phyloP scores from a whole-genome alignment of 495 filamentous ascomycete genomes.

The Penicillium turbatum region DNA sequence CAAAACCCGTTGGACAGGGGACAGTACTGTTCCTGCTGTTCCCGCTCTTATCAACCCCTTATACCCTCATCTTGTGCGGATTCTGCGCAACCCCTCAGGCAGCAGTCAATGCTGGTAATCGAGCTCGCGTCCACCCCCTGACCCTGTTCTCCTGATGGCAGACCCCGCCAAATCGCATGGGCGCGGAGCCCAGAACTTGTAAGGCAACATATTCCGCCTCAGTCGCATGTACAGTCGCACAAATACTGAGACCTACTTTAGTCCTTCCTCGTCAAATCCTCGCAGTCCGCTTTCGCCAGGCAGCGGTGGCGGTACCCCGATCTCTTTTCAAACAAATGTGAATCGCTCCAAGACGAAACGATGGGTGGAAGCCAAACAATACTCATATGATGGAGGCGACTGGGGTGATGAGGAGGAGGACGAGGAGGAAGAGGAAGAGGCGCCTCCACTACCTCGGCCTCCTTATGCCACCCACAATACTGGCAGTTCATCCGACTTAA shows the following conservation, averaged over 20 bases:
- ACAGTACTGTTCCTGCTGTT: not conserved
- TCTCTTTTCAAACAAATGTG: slow-evolving; percentile 73
- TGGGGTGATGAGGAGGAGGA: slow-evolving; percentile 87
- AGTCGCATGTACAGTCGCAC: slow-evolving; percentile 6
- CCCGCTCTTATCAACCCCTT: not conserved
- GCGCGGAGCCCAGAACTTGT: slow-evolving; percentile 25
- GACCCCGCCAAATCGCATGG: slow-evolving; percentile 24
- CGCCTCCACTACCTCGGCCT: slow-evolving; percentile 43
- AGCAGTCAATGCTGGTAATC: slow-evolving; percentile 18
- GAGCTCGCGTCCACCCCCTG: slow-evolving; percentile 4
- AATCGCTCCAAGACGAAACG: slow-evolving; percentile 88
- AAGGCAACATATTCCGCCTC: slow-evolving; percentile 6
- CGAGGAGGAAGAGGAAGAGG: slow-evolving; percentile 51
- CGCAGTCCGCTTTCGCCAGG: slow-evolving; percentile 32
- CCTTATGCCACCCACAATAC: slow-evolving; percentile 34
- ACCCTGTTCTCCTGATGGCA: slow-evolving; percentile 18
- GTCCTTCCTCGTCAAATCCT: slow-evolving; percentile 20
- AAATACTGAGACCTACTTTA: slow-evolving; percentile 17
- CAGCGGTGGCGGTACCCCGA: slow-evolving; percentile 34
- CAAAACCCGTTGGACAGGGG: not conserved
- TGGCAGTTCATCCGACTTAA: slow-evolving; percentile 26
- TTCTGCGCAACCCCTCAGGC: slow-evolving; percentile 5
- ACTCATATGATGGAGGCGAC: slow-evolving; percentile 88
- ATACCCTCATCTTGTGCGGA: not conserved
- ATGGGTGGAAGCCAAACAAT: slow-evolving; percentile 88